These are phyloP conservation scores for Chlorociboria aeruginascens DNA, from an alignment of 495 filamentous ascomycete species.

Conservation along the genomic window DNA sequence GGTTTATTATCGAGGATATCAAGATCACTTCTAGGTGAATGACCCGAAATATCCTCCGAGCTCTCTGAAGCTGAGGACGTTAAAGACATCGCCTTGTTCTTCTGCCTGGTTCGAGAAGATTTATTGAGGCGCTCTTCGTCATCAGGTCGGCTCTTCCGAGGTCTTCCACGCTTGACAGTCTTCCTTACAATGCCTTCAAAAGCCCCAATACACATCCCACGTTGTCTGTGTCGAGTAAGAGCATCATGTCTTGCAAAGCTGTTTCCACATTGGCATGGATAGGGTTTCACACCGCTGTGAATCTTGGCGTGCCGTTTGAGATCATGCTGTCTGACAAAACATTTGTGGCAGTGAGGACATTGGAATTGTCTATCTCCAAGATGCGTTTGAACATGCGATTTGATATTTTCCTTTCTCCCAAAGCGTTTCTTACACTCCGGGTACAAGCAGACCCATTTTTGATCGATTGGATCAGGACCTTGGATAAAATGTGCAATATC, in stretches of 20 bases:
- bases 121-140: constrained; percentile 59
- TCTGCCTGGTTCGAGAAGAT: constrained; percentile 36
- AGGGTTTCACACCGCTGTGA: constrained; percentile 85
- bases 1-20: constrained; percentile 33
- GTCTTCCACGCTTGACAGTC: constrained; percentile 52
- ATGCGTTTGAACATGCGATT: constrained; percentile 94
- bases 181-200: constrained; percentile 74
- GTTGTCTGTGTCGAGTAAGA: constrained; percentile 82
- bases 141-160: constrained; percentile 49
- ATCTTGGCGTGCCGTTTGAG: constrained; percentile 95
- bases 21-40: constrained; percentile 30
- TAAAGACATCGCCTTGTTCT: constrained; percentile 36
- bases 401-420: constrained; percentile 92
- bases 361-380: constrained; percentile 88
- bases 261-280: constrained; percentile 80
- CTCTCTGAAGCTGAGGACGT: constrained; percentile 34
- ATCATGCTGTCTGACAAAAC: constrained; percentile 93
- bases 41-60: constrained; percentile 29
- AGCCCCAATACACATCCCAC: constrained; percentile 88
- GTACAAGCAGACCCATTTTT: constrained; percentile 81
- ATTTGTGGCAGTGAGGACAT: constrained; percentile 80
- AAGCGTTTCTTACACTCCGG: constrained; percentile 75
- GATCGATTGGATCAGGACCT: constrained; percentile 58
- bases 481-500: constrained; percentile 78
- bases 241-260: constrained; percentile 91